Conservation (phyloP, 495 filamentous ascomycete species). For the Tuber indicum region DNA sequence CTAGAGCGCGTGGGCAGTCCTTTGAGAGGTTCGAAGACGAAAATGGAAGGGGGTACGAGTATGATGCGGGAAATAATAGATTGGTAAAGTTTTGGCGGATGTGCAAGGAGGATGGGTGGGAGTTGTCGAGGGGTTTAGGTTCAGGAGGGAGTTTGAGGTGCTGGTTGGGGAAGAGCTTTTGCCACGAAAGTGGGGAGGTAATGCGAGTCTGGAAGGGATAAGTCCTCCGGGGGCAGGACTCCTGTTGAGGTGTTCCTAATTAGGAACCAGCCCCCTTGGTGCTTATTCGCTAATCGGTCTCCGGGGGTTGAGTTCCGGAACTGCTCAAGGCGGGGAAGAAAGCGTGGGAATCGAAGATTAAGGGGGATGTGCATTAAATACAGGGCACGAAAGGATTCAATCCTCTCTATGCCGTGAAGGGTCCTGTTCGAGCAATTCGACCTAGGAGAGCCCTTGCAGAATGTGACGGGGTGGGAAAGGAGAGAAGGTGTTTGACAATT, state of each 20-base stretch:
- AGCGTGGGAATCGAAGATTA: too few relatives aligned
- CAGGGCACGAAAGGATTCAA: background rate
- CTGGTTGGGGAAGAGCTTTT: background rate
- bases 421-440: background rate
- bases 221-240: too few relatives aligned
- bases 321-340: too few relatives aligned
- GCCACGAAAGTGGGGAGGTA: too few relatives aligned
- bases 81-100: background rate
- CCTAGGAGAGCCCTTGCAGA: background rate
- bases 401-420: background rate
- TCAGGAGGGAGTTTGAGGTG: background rate
- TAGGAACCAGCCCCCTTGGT: too few relatives aligned
- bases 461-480: background rate
- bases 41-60: background rate
- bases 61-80: background rate
- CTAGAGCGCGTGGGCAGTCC: background rate
- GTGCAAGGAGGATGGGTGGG: background rate
- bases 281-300: too few relatives aligned
- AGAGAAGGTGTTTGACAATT: background rate
- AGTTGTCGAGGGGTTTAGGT: background rate
- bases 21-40: background rate
- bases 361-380: background rate
- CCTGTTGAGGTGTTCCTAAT: too few relatives aligned
- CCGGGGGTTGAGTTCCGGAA: too few relatives aligned
- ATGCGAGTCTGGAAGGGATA: too few relatives aligned